Percentiles rank a stretch among this genome's conserved stretches.
phyloP scores from a whole-genome alignment of 305 asterid species.

The Striga hermonthica region DNA sequence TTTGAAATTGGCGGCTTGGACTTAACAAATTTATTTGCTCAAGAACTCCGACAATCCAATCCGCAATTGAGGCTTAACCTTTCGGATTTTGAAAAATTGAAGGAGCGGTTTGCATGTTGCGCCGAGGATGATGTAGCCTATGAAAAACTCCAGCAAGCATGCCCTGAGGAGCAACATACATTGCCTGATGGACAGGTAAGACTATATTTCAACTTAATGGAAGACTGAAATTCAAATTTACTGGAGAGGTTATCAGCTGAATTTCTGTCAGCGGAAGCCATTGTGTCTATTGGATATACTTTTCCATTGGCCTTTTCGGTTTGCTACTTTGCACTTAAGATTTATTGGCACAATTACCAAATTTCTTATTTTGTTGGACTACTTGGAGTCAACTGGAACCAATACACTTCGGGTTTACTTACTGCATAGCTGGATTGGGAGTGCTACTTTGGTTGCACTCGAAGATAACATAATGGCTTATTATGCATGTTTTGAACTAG shows the following conservation, averaged over 20 bases:
- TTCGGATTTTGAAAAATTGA: constrained; percentile 77
- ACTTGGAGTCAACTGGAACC: constrained; percentile 11
- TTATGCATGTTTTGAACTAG: constrained; percentile 16
- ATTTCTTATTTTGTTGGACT: not conserved
- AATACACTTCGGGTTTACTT: not conserved
- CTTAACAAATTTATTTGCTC: constrained; percentile 66
- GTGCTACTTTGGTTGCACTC: not conserved
- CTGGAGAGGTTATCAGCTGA: constrained; percentile 13
- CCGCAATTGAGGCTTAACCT: constrained; percentile 55
- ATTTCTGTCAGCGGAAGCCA: constrained; percentile 2
- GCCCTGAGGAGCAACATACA: constrained; percentile 75
- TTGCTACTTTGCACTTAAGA: constrained; percentile 11
- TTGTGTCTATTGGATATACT: not conserved
- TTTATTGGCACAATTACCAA: not conserved
- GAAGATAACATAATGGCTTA: not conserved
- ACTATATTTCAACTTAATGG: constrained; percentile 24
- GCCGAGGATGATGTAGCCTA: constrained; percentile 73
- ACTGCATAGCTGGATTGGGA: constrained; percentile 6
- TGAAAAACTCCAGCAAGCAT: constrained; percentile 48
- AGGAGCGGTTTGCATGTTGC: constrained; percentile 82
- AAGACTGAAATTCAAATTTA: constrained; percentile 21
- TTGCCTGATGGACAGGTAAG: constrained; percentile 96
- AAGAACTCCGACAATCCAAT: constrained; percentile 69
- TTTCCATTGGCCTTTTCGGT: not conserved
- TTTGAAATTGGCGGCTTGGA: constrained; percentile 88